A percentile compares a stretch with the other conserved stretches of the same genome.
These are phyloP conservation scores for Aspergillus latus DNA, from an alignment of 2,329 filamentous ascomycete species.

Conservation along the genomic window DNA sequence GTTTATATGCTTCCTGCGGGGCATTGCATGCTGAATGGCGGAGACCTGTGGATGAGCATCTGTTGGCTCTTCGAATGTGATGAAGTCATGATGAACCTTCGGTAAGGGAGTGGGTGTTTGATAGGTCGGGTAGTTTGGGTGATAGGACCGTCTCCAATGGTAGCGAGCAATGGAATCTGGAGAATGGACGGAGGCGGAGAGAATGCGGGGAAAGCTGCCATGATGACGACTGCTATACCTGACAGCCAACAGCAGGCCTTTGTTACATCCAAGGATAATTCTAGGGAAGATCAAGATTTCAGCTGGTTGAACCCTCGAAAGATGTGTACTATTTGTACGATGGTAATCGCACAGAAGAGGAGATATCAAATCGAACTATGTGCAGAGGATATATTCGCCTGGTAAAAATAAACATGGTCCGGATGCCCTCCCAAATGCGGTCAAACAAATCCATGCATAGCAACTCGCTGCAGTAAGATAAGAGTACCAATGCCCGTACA, in stretches of 20 bases:
- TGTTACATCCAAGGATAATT: neutral
- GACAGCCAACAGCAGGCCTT: neutral
- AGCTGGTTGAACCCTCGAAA: neutral
- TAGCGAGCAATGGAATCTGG: neutral
- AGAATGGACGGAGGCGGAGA: conserved; percentile 1
- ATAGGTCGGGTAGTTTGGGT: neutral
- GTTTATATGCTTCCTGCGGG: conserved; percentile 5
- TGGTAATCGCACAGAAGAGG: neutral
- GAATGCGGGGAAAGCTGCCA: conserved; percentile 13
- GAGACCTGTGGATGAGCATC: neutral
- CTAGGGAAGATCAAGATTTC: neutral
- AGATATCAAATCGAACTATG: conserved; percentile 3
- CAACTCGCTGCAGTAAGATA: conserved; percentile 6
- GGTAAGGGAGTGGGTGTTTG: neutral
- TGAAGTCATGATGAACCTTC: conserved; percentile 9
- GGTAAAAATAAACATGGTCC: neutral
- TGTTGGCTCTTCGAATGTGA: conserved; percentile 1
- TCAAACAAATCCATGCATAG: conserved; percentile 3
- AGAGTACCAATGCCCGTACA: conserved; percentile 2
- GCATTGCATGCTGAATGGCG: neutral
- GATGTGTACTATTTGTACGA: neutral
- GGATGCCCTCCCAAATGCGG: conserved; percentile 3
- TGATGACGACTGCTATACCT: conserved; percentile 4
- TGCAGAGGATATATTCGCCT: conserved; percentile 3
- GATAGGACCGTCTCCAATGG: neutral